Evolutionary conservation across 331 rosid genomes (phyloP), one percentile per base, ranked within the genome.

Genomic region (Dryas integrifolia): DNA sequence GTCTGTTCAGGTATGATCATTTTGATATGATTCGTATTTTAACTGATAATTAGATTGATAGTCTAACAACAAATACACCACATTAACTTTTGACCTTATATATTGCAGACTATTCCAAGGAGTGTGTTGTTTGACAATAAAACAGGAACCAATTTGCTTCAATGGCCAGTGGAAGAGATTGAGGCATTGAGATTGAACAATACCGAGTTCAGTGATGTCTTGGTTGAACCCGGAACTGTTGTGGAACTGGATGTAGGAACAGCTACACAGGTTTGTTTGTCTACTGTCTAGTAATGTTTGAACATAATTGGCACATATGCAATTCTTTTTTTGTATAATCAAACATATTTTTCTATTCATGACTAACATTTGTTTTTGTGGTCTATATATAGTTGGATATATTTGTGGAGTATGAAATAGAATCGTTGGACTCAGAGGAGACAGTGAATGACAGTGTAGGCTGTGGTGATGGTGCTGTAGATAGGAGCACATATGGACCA

Each of bases 131-230:
- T 80, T 35, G 98, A 92, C 77, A 73, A 73, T 30, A 79, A 86
- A 80, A 92, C 92, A 0, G 87, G 88, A 52, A 64, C 85, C 52
- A 84, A 87, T 77, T 18, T 92, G 70, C 64, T 88, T 67, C 91
- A 85, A 58, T 90, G 98, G 98, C 98, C 98, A 3, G 91, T 92
- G 45, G 89, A 92, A 64, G 98, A 92, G 80, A 65, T 92, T 15
- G 96, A 92, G 81, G 85, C 76, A 64, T 80, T 92, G 82, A 86
- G 98, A 74, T 38, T 90, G 11, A 76, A 71, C 49, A 81, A 81
- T 26, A 68, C 21, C 3, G 84, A 84, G 10, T 88, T 90, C 78
- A 84, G 74, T 38, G 74, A 67, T 7, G 73, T 92, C 1, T 18
- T 88, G 66, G 73, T 92, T 14, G 52, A 80, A 51, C 88, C 98